Percentiles rank a stretch among this genome's conserved stretches.
Conservation (phyloP, 2,329 filamentous ascomycete species). For the Sphaerulina musiva region DNA sequence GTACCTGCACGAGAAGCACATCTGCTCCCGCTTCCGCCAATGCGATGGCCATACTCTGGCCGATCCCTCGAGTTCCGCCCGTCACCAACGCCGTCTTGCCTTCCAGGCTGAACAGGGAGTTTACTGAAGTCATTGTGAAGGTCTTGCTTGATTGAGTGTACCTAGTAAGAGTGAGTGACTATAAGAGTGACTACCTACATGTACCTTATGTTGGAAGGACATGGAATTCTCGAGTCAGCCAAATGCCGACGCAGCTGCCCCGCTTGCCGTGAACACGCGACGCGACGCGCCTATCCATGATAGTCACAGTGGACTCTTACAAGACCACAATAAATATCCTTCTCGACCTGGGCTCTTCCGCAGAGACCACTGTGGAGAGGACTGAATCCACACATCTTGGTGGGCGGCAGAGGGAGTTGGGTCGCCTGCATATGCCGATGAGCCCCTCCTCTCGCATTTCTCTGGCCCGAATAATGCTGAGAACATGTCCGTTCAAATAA, state of each 20-base stretch:
- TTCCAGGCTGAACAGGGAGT: conserved; percentile 45
- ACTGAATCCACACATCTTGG: background rate
- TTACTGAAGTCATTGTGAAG: conserved; percentile 31
- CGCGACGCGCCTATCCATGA: background rate
- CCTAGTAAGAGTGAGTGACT: background rate
- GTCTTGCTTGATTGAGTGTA: background rate
- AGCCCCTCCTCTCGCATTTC: conserved; percentile 1
- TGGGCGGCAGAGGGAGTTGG: background rate
- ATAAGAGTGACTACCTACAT: too few species aligned
- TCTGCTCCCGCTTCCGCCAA: conserved; percentile 48
- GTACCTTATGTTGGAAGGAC: too few species aligned
- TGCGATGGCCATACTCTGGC: conserved; percentile 46
- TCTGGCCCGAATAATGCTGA: conserved; percentile 1
- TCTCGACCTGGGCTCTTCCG: background rate
- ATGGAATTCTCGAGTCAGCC: background rate
- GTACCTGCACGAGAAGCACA: conserved; percentile 44
- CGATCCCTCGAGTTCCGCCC: conserved; percentile 47
- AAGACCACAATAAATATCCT: background rate
- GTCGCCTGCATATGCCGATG: conserved; percentile 8
- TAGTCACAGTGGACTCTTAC: background rate
- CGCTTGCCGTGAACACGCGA: background rate
- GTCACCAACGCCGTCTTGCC: conserved; percentile 47
- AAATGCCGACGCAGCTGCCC: background rate
- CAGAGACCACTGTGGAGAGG: background rate
- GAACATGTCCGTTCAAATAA: background rate